A percentile compares a stretch with the other conserved stretches of the same genome.
These are phyloP conservation scores for Alternaria ventricosa DNA, from an alignment of 2,329 filamentous ascomycete genomes.

Conservation along the genomic window DNA sequence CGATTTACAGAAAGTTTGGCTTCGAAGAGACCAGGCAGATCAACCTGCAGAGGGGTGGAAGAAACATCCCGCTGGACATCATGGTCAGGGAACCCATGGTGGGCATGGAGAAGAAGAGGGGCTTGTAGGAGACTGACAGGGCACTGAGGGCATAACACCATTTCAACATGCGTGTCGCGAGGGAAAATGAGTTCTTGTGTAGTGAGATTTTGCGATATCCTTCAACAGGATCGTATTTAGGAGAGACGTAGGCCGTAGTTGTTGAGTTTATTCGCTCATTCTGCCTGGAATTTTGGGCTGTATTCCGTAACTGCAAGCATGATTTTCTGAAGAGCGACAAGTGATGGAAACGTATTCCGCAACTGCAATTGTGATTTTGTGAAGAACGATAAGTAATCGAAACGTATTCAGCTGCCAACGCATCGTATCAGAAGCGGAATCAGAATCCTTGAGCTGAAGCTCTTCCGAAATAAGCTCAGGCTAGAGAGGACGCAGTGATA, in stretches of 20 bases:
- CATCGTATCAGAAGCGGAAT: not conserved
- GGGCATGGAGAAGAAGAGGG: conserved; percentile 26
- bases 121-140: conserved; percentile 2
- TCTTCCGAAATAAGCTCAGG: not conserved
- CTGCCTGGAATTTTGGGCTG: not conserved
- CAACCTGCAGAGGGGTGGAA: conserved; percentile 63
- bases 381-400: not conserved
- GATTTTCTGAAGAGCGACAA: not conserved
- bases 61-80: conserved; percentile 72
- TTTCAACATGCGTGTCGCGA: conserved; percentile 32
- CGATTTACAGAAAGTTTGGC: conserved; percentile 77
- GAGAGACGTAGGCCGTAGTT: not conserved
- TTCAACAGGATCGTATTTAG: conserved; percentile 29
- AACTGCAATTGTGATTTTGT: not conserved
- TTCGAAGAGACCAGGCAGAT: conserved; percentile 72
- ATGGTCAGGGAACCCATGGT: conserved; percentile 76
- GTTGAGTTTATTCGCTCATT: conserved; percentile 2
- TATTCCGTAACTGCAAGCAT: not conserved
- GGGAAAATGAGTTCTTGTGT: not conserved
- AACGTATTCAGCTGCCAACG: not conserved
- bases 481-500: not conserved
- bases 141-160: conserved; percentile 13
- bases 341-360: not conserved
- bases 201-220: conserved; percentile 2
- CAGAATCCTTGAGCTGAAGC: not conserved